Conservation (phyloP, 2,329 filamentous ascomycete species). For the Neoascochyta sp. region DNA sequence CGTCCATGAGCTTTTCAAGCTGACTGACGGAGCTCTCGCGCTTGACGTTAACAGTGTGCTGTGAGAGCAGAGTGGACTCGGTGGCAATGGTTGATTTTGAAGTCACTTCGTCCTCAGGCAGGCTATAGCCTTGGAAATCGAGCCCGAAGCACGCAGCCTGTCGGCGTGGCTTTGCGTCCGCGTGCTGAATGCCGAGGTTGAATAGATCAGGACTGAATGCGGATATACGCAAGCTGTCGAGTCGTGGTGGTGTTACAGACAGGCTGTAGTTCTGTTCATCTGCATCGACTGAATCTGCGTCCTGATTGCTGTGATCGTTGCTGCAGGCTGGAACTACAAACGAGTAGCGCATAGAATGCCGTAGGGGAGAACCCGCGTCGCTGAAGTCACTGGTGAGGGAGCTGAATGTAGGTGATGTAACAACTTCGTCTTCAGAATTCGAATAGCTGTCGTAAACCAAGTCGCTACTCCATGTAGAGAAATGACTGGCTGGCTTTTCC, state of each 20-base stretch:
- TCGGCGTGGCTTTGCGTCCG: slow-evolving; percentile 22
- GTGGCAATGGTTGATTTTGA: slow-evolving; percentile 28
- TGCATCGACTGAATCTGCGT: slow-evolving; percentile 5
- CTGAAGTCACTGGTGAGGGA: slow-evolving; percentile 31
- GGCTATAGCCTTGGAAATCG: slow-evolving; percentile 33
- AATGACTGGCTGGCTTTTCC: slow-evolving; percentile 27
- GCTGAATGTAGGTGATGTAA: slow-evolving; percentile 33
- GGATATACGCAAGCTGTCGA: slow-evolving; percentile 24
- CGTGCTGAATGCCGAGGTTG: slow-evolving; percentile 21
- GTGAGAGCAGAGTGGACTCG: slow-evolving; percentile 8
- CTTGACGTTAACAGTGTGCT: slow-evolving; percentile 13
- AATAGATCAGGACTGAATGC: slow-evolving; percentile 30
- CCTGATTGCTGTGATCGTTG: slow-evolving; percentile 6
- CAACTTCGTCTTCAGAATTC: slow-evolving; percentile 23
- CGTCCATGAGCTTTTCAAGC: slow-evolving; percentile 25
- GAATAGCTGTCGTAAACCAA: slow-evolving; percentile 23
- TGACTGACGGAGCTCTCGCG: slow-evolving; percentile 23
- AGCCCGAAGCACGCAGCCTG: slow-evolving; percentile 32
- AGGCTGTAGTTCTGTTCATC: slow-evolving; percentile 6
- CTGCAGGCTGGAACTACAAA: slow-evolving; percentile 12
- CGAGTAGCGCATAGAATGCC: slow-evolving; percentile 19
- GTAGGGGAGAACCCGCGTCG: slow-evolving; percentile 19
- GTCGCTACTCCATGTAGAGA: slow-evolving; percentile 33
- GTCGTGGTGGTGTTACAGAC: slow-evolving; percentile 19
- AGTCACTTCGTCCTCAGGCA: slow-evolving; percentile 25